Base-by-base conservation (phyloP, 2,329 filamentous ascomycete species). In the Cladorrhinum sp. region DNA sequence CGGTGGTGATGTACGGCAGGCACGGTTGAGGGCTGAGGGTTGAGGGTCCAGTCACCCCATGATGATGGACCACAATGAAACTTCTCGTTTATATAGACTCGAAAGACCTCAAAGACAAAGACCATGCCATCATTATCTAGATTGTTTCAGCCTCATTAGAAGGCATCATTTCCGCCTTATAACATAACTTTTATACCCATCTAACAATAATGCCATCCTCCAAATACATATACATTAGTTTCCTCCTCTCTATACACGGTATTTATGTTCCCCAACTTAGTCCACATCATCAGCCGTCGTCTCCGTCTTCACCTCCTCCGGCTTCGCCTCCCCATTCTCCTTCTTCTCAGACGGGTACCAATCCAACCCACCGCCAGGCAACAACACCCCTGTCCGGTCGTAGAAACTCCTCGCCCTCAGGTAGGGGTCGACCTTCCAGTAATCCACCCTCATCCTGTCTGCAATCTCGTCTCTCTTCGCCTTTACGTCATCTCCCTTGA, bases 391-490 rank as follows among this genome's bases (percentile, higher is more conserved):
- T 12, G 82, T 82, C 62, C 95, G 85, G 73, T 99, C 95, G 69
- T 96, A 97, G 63, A 91, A 76, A n/a, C 87, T 90, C 69, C 88
- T 83, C 12, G 93, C 91, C 42, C 95, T 82, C 28, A 98, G 73
- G 73, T 94, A 96, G 0, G 92, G 92, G 76, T 99, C 95, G 57
- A 97, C 75, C 42, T 82, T 81, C 94, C 95, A 99, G 77, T 98
- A 99, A 67, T 90, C 90, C 53, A 82, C 80, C 63, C 82, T 82
- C 67, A 98, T 72, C 64, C 83, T 76, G 55, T 80, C 80, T 1
- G 90, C 87, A 26, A 95, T 70, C 2, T 78, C 75, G 39, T 85
- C 78, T 59, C 92, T 80, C 73, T 85, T 82, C 53, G 77, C 76
- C 71, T 85, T 83, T 56, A 84, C 72, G 7, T 78, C 73, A 23